Percentiles rank a stretch among this genome's conserved stretches.
These are phyloP conservation scores for Schwanniomyces vanrijiae DNA, from an alignment of 805 yeast species.

Conservation along the genomic window DNA sequence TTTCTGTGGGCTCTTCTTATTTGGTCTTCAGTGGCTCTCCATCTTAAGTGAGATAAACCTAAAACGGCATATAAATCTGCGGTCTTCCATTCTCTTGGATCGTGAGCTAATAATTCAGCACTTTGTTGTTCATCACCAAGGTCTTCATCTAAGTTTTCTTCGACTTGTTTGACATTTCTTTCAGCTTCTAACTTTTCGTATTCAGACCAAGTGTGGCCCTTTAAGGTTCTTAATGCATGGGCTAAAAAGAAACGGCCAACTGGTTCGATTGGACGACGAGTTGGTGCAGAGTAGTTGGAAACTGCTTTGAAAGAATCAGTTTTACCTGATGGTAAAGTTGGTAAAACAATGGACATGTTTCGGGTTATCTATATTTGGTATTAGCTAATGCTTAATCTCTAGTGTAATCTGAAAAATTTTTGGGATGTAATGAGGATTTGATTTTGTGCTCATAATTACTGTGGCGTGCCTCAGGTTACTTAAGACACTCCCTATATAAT, in stretches of 20 bases:
- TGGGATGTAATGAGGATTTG: slow-evolving; percentile 8
- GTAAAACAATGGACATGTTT: slow-evolving; percentile 45
- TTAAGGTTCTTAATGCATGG: slow-evolving; percentile 91
- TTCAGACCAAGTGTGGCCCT: slow-evolving; percentile 99
- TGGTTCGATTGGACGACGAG: slow-evolving; percentile 87
- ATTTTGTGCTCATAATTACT: slow-evolving; percentile 6
- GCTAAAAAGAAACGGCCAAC: slow-evolving; percentile 95
- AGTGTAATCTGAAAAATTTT: slow-evolving; percentile 9
- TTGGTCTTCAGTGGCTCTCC: slow-evolving; percentile 88
- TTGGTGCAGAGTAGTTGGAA: slow-evolving; percentile 55
- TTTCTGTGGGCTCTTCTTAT: slow-evolving; percentile 95
- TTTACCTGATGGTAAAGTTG: slow-evolving; percentile 46
- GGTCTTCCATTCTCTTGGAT: slow-evolving; percentile 97
- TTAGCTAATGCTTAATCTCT: neutral
- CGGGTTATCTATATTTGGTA: neutral
- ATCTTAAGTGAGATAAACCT: slow-evolving; percentile 89
- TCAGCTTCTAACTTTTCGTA: slow-evolving; percentile 92
- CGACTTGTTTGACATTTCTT: slow-evolving; percentile 72
- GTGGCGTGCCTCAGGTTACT: neutral
- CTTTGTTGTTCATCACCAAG: slow-evolving; percentile 73
- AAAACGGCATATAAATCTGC: slow-evolving; percentile 96
- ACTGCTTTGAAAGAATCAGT: slow-evolving; percentile 52
- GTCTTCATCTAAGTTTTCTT: slow-evolving; percentile 61
- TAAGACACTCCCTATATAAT: neutral
- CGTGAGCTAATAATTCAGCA: slow-evolving; percentile 74